Base-by-base conservation (phyloP, 2,329 filamentous ascomycete species). In the Pseudonectria buxi region DNA sequence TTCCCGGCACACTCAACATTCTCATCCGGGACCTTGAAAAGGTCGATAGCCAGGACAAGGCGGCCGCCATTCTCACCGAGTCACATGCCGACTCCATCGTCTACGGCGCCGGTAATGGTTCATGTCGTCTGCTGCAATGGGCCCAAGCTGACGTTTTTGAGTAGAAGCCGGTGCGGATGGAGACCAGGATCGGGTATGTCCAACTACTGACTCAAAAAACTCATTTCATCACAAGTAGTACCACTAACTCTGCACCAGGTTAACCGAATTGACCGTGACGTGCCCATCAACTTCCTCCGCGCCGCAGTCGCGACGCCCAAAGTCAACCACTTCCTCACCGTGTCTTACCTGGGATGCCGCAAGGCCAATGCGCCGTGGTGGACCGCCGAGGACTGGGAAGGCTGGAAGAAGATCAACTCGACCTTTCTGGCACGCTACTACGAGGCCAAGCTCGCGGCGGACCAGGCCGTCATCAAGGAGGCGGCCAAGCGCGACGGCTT, bases 1-100 rank as follows among this genome's bases (percentile, higher is more conserved):
- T 72, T 37, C 68, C 68, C 3, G 78, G 79, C 12, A 78, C 72
- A 35, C 58, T 87, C 10, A 67, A 72, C 30, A 75, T 86, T 2
- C 58, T 86, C 1, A 67, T 88, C 4, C 71, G 72, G 47, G 83
- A 76, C 47, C 44, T 88, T 7, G 80, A 85, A 35, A 79, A 85
- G 14, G 67, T 86, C 24, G 69, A 74, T 24, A 61, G 55, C 0
- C 73, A 82, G 44, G 83, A 81, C 2, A 67, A 74, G 53, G 49
- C 49, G 11, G 35, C 41, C 4, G 64, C 61, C 18, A 69, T 87
- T 34, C 56, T 87, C 22, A 65, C 73, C 35, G 61, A 67, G 47
- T 69, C 75, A 14, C 67, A 69, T 54, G 62, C 71, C 1, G 75
- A 83, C 55, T 81, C 76, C 55, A 71, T 83, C 10, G 68, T 83